Evolutionary conservation across 352 stramenopile species (phyloP).

Genomic region (Pythium guiyangense): DNA sequence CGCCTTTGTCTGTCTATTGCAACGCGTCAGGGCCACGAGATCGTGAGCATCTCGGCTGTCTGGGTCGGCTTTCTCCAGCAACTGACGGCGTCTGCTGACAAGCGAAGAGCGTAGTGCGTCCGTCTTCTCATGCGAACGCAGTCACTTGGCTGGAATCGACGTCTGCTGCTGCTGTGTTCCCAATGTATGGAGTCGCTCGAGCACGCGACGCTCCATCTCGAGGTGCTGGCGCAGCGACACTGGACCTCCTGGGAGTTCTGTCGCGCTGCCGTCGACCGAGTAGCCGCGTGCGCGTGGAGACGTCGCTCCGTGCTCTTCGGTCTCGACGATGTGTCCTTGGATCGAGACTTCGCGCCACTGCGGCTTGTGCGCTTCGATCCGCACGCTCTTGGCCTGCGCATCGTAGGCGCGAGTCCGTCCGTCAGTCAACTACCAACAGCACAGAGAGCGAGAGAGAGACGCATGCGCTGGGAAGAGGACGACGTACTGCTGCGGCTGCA

Average conservation of each 20-base stretch:
- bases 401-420: too few species aligned
- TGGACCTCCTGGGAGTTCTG: constrained; percentile 29
- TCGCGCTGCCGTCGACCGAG: constrained; percentile 9
- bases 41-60: constrained; percentile 63
- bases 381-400: constrained; percentile 42
- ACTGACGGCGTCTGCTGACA: constrained; percentile 38
- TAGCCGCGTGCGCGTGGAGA: constrained; percentile 6
- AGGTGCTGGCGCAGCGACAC: constrained; percentile 53
- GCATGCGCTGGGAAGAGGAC: too few species aligned
- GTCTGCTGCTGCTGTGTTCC: constrained; percentile 20
- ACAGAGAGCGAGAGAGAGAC: too few species aligned
- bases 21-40: constrained; percentile 49
- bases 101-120: constrained; percentile 24
- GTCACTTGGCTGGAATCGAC: constrained; percentile 10
- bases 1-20: too few species aligned
- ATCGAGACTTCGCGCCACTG: constrained; percentile 71
- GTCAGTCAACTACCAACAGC: too few species aligned
- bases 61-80: constrained; percentile 72
- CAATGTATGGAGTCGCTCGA: constrained; percentile 38
- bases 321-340: constrained; percentile 68
- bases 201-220: constrained; percentile 48
- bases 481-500: constrained; percentile 35
- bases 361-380: constrained; percentile 63
- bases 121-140: not conserved
- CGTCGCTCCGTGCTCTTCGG: constrained; percentile 26